These are phyloP conservation scores for Penicillium malachiteum DNA, from an alignment of 495 filamentous ascomycete genomes.

Conservation along the genomic window DNA sequence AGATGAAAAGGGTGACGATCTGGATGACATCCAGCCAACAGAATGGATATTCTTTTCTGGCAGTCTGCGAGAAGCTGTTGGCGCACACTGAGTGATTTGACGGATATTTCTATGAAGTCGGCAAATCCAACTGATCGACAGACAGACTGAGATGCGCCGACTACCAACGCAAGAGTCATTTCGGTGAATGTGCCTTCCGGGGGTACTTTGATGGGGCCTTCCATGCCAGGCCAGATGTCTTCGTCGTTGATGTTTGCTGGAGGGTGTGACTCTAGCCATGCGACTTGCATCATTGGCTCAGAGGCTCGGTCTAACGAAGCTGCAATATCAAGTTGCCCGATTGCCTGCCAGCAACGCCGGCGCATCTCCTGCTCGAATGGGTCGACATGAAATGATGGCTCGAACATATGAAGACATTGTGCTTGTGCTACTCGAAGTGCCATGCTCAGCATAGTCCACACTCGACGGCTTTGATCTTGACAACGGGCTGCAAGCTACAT, in stretches of 20 bases:
- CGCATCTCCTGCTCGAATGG: slow-evolving; percentile 39
- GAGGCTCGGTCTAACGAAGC: slow-evolving; percentile 35
- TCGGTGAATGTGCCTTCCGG: slow-evolving; percentile 31
- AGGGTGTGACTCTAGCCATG: slow-evolving; percentile 27
- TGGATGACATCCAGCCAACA: slow-evolving; percentile 25
- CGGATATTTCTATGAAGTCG: slow-evolving; percentile 25
- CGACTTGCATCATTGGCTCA: slow-evolving; percentile 40
- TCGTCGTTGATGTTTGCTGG: slow-evolving; percentile 37
- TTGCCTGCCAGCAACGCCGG: slow-evolving; percentile 35
- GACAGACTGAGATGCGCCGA: slow-evolving; percentile 24
- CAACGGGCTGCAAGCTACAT: slow-evolving; percentile 43
- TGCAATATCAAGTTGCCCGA: slow-evolving; percentile 37
- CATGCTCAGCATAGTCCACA: slow-evolving; percentile 64
- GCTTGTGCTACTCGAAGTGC: slow-evolving; percentile 67
- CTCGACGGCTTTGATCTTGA: slow-evolving; percentile 38
- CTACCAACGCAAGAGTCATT: slow-evolving; percentile 31
- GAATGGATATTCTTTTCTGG: slow-evolving; percentile 19
- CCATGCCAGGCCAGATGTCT: slow-evolving; percentile 31
- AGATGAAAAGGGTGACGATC: slow-evolving; percentile 28
- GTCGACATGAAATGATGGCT: slow-evolving; percentile 32
- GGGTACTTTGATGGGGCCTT: slow-evolving; percentile 16
- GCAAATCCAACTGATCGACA: slow-evolving; percentile 29
- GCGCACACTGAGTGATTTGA: slow-evolving; percentile 23
- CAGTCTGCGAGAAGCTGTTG: slow-evolving; percentile 32
- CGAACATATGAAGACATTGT: slow-evolving; percentile 56